Conservation (phyloP, 176 grass and related monocot species). For the Canna indica region DNA sequence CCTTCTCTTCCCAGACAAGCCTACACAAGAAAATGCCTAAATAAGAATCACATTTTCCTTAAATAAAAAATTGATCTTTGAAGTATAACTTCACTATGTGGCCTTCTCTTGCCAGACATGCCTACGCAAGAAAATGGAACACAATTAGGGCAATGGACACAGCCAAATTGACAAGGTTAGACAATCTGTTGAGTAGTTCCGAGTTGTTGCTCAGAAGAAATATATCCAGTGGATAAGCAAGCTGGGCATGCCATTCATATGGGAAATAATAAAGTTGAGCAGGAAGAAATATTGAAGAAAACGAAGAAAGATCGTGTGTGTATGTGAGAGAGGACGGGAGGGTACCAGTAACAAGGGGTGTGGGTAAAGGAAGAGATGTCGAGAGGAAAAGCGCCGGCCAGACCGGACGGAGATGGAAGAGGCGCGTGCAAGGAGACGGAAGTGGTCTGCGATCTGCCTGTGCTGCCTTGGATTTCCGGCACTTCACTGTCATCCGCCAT, state of each 20-base stretch:
- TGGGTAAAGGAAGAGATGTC: conserved; percentile 36
- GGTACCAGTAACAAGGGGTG: conserved; percentile 73
- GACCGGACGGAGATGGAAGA: neutral
- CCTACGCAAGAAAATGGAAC: neutral
- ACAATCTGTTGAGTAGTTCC: neutral
- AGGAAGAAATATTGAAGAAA: neutral
- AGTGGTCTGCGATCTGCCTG: neutral
- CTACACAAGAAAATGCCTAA: too few species aligned
- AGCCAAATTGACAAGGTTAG: neutral
- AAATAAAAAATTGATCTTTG: too few species aligned
- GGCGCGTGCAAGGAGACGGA: neutral
- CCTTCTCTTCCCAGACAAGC: too few species aligned
- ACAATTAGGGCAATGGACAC: neutral
- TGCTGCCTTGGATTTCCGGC: conserved; percentile 8
- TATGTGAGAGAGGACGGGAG: neutral
- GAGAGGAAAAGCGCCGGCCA: neutral
- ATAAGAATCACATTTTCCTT: too few species aligned
- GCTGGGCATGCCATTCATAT: neutral
- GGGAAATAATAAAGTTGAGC: neutral
- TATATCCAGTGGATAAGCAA: neutral
- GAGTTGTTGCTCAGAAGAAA: neutral
- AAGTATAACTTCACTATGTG: too few species aligned
- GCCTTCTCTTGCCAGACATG: neutral
- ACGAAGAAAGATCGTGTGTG: neutral
- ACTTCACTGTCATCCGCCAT: conserved; percentile 28